Percentiles rank a stretch among this genome's conserved stretches.
phyloP scores from a whole-genome alignment of 2,329 filamentous ascomycete species.

The Amauroascus verrucosus region DNA sequence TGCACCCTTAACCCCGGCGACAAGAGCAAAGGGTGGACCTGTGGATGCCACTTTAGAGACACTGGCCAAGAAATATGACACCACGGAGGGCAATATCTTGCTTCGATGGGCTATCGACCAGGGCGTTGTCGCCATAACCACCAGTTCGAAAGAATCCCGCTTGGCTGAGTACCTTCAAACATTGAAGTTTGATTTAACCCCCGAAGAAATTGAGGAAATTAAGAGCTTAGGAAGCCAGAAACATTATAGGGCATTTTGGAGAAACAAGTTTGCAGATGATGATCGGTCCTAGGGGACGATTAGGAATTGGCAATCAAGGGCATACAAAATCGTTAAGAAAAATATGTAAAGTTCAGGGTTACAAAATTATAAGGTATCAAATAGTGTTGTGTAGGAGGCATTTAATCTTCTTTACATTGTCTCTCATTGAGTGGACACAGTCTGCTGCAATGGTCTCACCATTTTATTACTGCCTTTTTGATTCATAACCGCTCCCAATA shows the following conservation, averaged over 20 bases:
- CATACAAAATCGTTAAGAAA: no score
- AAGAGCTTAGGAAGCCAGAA: constrained; percentile 40
- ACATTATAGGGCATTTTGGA: constrained; percentile 46
- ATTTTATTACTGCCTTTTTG: neutral
- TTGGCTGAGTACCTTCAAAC: constrained; percentile 48
- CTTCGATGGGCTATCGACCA: constrained; percentile 54
- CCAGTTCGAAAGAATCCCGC: constrained; percentile 50
- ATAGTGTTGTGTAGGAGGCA: neutral
- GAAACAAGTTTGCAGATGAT: constrained; percentile 37
- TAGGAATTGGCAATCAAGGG: neutral
- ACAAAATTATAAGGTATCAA: neutral
- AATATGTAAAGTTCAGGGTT: no score
- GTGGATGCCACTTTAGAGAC: constrained; percentile 42
- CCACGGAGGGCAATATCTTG: constrained; percentile 47
- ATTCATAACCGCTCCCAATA: neutral
- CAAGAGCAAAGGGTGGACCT: constrained; percentile 47
- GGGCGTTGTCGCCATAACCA: constrained; percentile 50
- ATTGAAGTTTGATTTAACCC: constrained; percentile 49
- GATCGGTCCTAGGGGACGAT: constrained; percentile 28
- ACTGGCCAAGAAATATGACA: constrained; percentile 52
- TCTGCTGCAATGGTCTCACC: neutral
- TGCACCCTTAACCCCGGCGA: constrained; percentile 40
- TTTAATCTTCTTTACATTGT: constrained; percentile 1
- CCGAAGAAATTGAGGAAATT: constrained; percentile 47
- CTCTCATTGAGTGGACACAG: neutral